A percentile compares a stretch with the other conserved stretches of the same genome.
phyloP scores from a whole-genome alignment of 768 basidiomycete genomes.

The Pulveroboletus sp. region DNA sequence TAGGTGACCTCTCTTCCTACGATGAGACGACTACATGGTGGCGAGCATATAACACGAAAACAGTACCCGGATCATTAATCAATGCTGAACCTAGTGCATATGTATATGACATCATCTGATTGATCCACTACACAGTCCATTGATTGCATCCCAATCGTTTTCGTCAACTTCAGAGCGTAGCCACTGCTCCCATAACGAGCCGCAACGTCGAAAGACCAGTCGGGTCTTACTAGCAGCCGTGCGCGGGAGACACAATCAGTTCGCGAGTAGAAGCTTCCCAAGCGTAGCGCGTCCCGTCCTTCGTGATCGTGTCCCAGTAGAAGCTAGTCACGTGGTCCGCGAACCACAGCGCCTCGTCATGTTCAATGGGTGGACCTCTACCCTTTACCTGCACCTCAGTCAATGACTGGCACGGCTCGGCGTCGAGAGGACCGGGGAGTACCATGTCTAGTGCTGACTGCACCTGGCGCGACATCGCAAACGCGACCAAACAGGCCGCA shows the following conservation, averaged over 20 bases:
- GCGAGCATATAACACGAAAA: too few relatives aligned
- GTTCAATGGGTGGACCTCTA: background rate
- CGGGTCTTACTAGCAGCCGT: too few relatives aligned
- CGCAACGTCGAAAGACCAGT: too few relatives aligned
- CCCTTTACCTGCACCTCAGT: constrained; percentile 5
- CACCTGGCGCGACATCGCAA: constrained; percentile 3
- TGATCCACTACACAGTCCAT: too few relatives aligned
- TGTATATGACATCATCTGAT: too few relatives aligned
- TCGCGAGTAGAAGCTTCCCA: background rate
- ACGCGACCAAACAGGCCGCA: background rate
- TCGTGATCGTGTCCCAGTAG: constrained; percentile 4
- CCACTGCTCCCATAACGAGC: background rate
- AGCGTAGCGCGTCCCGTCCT: constrained; percentile 1
- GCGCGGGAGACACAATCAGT: background rate
- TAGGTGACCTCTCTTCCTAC: too few relatives aligned
- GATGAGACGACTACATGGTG: too few relatives aligned
- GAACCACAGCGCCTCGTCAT: constrained; percentile 5
- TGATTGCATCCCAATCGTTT: too few relatives aligned
- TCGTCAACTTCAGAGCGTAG: background rate
- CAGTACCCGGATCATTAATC: too few relatives aligned
- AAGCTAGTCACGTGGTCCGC: constrained; percentile 2
- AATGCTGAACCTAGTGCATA: too few relatives aligned
- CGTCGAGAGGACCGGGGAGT: background rate
- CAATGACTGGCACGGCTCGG: constrained; percentile 1
- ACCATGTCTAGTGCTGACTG: background rate